Evolutionary conservation across 148 eudicot species (phyloP), one percentile per base, ranked within the genome.

Genomic region (Gaultheria prostrata): DNA sequence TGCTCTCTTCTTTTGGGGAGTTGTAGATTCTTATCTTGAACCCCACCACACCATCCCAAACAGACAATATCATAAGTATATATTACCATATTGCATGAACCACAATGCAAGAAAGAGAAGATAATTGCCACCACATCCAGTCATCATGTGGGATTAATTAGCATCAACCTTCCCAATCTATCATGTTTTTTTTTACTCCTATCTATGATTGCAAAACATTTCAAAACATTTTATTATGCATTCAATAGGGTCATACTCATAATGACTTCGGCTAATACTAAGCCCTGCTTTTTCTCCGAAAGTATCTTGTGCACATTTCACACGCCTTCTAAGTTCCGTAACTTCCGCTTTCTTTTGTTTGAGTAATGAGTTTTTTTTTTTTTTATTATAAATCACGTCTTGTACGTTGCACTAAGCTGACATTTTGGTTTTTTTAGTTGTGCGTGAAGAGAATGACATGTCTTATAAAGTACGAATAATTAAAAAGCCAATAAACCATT

Each of bases 1-100:
- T 45, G 43, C 72, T 77, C 82, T 48, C 82, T 83, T 83, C 49
- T 70, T 83, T 83, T 65, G 46, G 81, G 56, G 67, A 26, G 65
- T 77, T 65, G 65, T 77, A 67, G 82, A 77, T 83, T 77, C 82
- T 83, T 83, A 83, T 67, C 77, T 83, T 78, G 49, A 63, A 77
- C 77, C 72, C 81, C 49, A 83, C 74, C 12, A 13, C 74, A 63
- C 73, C 83, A 28, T 45, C 49, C 54, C 82, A 24, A 43, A 15
- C 28, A 20, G 14, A 45, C 26, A 24, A 79, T n/a, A 57, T 39
- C 18, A 54, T 32, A 33, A 33, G 33, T 7, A 32, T 35, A 39
- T 0, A 53, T n/a, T 54, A 8, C 33, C 67, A 78, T 54, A 33
- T 61, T 33, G 39, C 24, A 49, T 35, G 45, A 24, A 39, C 33